phyloP scores from a whole-genome alignment of 345 rosid species.

The Streptanthus diversifolius region DNA sequence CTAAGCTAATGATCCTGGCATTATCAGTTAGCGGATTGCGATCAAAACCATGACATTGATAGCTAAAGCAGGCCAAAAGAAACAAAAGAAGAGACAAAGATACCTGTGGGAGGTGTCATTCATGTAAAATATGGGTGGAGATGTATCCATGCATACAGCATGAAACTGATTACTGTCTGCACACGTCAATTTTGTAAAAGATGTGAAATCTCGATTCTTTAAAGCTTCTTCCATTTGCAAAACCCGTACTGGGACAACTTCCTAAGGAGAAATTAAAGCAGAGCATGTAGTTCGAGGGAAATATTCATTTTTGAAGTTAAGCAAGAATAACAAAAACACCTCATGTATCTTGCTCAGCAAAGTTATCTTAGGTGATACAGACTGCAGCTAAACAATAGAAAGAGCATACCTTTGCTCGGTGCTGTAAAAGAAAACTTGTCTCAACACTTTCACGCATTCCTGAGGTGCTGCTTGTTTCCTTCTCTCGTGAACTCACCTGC shows the following conservation, averaged over 20 bases:
- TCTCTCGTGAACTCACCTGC: slow-evolving; percentile 85
- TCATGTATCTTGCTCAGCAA: background rate
- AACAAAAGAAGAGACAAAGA: slow-evolving; percentile 11
- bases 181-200: slow-evolving; percentile 74
- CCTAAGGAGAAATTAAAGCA: slow-evolving; percentile 39
- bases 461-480: slow-evolving; percentile 94
- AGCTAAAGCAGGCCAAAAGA: background rate
- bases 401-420: slow-evolving; percentile 70
- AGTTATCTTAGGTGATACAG: background rate
- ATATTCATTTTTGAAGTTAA: background rate
- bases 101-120: slow-evolving; percentile 96
- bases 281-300: background rate
- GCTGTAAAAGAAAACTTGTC: slow-evolving; percentile 87
- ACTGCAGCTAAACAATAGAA: background rate
- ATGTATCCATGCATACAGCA: slow-evolving; percentile 90
- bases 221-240: slow-evolving; percentile 85
- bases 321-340: background rate
- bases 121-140: slow-evolving; percentile 97
- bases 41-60: slow-evolving; percentile 5
- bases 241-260: slow-evolving; percentile 78
- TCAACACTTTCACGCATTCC: slow-evolving; percentile 96
- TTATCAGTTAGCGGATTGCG: background rate
- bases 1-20: slow-evolving; percentile 76
- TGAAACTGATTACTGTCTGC: slow-evolving; percentile 98
- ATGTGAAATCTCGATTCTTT: slow-evolving; percentile 60